Evolutionary conservation across 495 filamentous ascomycete genomes (phyloP), one percentile per base, ranked within the genome.

Genomic region (Daldinia bambusicola): DNA sequence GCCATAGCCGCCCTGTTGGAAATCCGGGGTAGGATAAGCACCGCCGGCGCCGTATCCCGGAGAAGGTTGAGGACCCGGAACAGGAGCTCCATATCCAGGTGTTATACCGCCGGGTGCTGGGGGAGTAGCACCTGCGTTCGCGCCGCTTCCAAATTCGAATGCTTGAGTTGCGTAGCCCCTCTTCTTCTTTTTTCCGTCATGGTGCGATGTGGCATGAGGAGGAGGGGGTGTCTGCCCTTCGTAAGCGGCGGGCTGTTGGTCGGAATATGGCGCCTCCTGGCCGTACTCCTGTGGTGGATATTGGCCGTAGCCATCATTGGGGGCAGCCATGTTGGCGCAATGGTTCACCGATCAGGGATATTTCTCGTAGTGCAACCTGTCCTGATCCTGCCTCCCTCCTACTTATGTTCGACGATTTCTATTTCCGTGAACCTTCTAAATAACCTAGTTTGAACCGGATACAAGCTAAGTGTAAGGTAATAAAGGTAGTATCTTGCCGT

Each of bases 151-250:
- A 75, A 98, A 94, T 10, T 97, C 96, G 78, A 95, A 99, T 6
- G 94, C 95, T 77, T 94, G 91, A 30, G 92, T 93, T 26, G 96
- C 95, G 83, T 99, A 99, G 45, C 90, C 89, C 79, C 93, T 86
- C 85, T 97, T 97, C 86, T 94, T 97, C 79, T 90, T 83, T 83
- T 88, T 84, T 72, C 88, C 79, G 66, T 85, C 89, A 60, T 75
- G 74, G 36, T 81, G 83, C 51, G 87, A 67, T 48, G 74, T 55
- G 53, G 76, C 63, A 41, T 77, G 78, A 60, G 78, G 77, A 1
- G 83, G 80, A 55, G 83, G 77, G 4, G 80, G 77, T 58, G 79
- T 40, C 52, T 77, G 76, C 60, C 80, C 78, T 18, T 76, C 78
- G 61, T 83, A 80, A 30, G 51, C 74, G 43, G 77, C 71, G 53